Evolutionary conservation across 371 early-diverging fungal species (phyloP).

Genomic region (Mucor indicus): DNA sequence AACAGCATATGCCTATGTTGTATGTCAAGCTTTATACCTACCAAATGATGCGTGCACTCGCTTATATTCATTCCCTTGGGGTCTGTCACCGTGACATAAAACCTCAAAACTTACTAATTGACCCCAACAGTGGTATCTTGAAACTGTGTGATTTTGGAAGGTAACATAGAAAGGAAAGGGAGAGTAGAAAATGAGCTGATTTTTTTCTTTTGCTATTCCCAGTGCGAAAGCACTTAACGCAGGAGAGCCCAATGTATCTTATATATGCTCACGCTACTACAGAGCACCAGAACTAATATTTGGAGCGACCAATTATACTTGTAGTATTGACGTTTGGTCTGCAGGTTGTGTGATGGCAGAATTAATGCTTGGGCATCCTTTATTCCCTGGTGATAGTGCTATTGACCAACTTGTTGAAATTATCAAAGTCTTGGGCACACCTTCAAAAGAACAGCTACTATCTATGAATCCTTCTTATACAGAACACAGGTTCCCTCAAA

Average conservation of each 20-base stretch:
- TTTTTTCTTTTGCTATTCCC: background rate
- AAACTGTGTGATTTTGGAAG: conserved; percentile 99
- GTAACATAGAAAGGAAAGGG: conserved; percentile 24
- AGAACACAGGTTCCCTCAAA: conserved; percentile 97
- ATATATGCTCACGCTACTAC: conserved; percentile 99
- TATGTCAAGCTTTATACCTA: conserved; percentile 96
- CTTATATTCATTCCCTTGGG: conserved; percentile 94
- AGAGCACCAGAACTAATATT: conserved; percentile 98
- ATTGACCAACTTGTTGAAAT: conserved; percentile 99
- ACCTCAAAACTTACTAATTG: conserved; percentile 97
- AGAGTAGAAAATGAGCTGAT: conserved; percentile 39
- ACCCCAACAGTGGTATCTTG: conserved; percentile 84
- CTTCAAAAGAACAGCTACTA: conserved; percentile 92
- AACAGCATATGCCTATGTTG: conserved; percentile 92
- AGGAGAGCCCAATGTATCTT: conserved; percentile 96
- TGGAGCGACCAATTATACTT: conserved; percentile 94
- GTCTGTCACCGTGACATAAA: conserved; percentile 95
- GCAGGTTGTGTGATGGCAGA: conserved; percentile 99
- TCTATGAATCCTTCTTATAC: conserved; percentile 97
- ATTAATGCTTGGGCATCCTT: conserved; percentile 91
- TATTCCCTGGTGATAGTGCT: conserved; percentile 99
- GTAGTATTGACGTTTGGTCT: conserved; percentile 96
- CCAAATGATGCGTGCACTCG: conserved; percentile 93
- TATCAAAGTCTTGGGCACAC: conserved; percentile 99
- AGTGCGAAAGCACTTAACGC: conserved; percentile 93